Conservation (phyloP, 352 stramenopile genomes). For the Globisporangium canariense region DNA sequence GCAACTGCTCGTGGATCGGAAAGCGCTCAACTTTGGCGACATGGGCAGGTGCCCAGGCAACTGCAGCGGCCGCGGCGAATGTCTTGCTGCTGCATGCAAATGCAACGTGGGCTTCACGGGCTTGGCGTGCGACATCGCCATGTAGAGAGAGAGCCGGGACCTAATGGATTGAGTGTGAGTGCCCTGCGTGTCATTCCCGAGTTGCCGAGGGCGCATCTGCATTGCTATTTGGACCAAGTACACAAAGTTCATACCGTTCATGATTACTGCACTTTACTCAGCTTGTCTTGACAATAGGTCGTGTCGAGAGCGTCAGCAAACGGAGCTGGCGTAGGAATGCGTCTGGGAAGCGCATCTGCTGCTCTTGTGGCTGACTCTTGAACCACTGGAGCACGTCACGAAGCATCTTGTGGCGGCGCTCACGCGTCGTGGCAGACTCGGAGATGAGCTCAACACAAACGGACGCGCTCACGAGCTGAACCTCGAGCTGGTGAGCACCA, state of each 20-base stretch:
- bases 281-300: not conserved
- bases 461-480: not conserved
- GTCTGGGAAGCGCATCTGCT: constrained; percentile 1
- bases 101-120: constrained; percentile 28
- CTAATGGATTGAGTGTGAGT: too few species aligned
- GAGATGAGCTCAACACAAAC: constrained; percentile 3
- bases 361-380: constrained; percentile 1
- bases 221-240: too few species aligned
- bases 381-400: constrained; percentile 16
- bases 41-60: constrained; percentile 15
- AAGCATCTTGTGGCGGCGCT: constrained; percentile 14
- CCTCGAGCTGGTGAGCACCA: not conserved
- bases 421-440: constrained; percentile 8
- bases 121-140: constrained; percentile 18
- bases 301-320: constrained; percentile 11
- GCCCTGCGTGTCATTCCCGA: too few species aligned
- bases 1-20: constrained; percentile 17
- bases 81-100: constrained; percentile 23
- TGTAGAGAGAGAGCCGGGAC: not conserved
- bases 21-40: constrained; percentile 20
- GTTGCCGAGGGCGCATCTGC: too few species aligned
- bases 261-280: too few species aligned
- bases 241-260: too few species aligned
- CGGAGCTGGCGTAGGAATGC: constrained; percentile 15
- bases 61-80: constrained; percentile 24